Percentiles rank a stretch among this genome's conserved stretches.
Evolutionary conservation across 768 basidiomycete genomes (phyloP).

Genomic region (Scleroderma citrinum): DNA sequence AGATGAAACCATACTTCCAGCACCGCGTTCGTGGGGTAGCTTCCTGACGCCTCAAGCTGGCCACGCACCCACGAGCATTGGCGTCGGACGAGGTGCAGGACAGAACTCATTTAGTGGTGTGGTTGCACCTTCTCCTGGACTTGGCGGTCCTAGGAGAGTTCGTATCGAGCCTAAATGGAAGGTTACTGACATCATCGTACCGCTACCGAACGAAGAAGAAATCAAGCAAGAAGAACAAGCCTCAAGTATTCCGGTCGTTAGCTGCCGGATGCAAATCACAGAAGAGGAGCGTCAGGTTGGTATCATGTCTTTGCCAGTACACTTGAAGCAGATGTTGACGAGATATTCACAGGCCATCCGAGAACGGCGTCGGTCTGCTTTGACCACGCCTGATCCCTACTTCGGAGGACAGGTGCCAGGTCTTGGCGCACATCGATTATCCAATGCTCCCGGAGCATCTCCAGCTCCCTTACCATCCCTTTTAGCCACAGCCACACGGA

Average conservation of each 20-base stretch:
- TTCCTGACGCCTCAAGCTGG: constrained; percentile 57
- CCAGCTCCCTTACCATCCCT: constrained; percentile 3
- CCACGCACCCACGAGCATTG: constrained; percentile 8
- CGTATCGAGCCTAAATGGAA: constrained; percentile 49
- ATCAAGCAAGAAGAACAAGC: constrained; percentile 8
- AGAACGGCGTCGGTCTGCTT: constrained; percentile 55
- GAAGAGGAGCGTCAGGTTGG: constrained; percentile 15
- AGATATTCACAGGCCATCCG: constrained; percentile 44
- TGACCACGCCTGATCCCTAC: constrained; percentile 41
- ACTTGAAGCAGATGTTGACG: too few relatives aligned
- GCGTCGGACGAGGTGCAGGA: constrained; percentile 8
- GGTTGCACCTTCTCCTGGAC: background rate
- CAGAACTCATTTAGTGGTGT: constrained; percentile 40
- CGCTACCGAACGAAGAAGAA: constrained; percentile 13
- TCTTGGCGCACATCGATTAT: constrained; percentile 29
- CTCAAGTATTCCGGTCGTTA: background rate
- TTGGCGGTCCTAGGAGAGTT: constrained; percentile 41
- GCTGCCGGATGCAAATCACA: constrained; percentile 1
- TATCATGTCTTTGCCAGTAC: background rate
- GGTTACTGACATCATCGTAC: constrained; percentile 49
- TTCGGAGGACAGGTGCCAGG: constrained; percentile 52
- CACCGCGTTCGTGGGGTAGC: constrained; percentile 16
- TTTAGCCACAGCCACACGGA: constrained; percentile 1
- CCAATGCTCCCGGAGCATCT: constrained; percentile 11
- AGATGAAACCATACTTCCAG: constrained; percentile 5